A percentile compares a stretch with the other conserved stretches of the same genome.
Conservation (phyloP, 805 yeast genomes). For the Candida endomychidarum region DNA sequence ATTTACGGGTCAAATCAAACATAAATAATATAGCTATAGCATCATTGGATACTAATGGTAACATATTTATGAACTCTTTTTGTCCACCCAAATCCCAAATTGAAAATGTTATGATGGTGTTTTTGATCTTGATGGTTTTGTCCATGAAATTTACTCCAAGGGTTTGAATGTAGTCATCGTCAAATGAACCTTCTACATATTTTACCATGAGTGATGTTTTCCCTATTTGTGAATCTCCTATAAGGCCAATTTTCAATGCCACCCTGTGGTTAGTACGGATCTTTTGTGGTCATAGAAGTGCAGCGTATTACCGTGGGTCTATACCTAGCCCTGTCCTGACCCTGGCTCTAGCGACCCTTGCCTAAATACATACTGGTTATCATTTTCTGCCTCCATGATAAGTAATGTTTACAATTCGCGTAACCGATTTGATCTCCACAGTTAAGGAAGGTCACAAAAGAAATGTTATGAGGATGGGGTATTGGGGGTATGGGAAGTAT, state of each 20-base stretch:
- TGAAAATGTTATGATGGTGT: constrained; percentile 85
- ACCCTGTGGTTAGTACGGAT: constrained; percentile 40
- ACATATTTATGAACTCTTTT: constrained; percentile 90
- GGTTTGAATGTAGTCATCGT: constrained; percentile 90
- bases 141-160: constrained; percentile 95
- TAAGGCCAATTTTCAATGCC: constrained; percentile 81
- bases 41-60: constrained; percentile 87
- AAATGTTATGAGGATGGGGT: no score
- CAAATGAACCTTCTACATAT: constrained; percentile 92
- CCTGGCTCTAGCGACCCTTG: no score
- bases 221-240: constrained; percentile 96
- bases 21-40: constrained; percentile 88
- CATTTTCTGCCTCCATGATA: constrained; percentile 14
- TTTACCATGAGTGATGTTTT: constrained; percentile 96
- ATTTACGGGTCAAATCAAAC: constrained; percentile 83
- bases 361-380: constrained; percentile 18
- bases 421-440: background rate
- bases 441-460: no score
- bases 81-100: constrained; percentile 98
- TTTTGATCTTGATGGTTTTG: constrained; percentile 76
- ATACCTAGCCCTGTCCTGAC: no score
- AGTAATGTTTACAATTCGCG: constrained; percentile 5
- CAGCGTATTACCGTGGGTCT: no score
- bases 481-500: no score
- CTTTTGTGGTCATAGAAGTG: no score